Conservation (phyloP, 1,284 basidiomycete species). For the Heterobasidion annosum region DNA sequence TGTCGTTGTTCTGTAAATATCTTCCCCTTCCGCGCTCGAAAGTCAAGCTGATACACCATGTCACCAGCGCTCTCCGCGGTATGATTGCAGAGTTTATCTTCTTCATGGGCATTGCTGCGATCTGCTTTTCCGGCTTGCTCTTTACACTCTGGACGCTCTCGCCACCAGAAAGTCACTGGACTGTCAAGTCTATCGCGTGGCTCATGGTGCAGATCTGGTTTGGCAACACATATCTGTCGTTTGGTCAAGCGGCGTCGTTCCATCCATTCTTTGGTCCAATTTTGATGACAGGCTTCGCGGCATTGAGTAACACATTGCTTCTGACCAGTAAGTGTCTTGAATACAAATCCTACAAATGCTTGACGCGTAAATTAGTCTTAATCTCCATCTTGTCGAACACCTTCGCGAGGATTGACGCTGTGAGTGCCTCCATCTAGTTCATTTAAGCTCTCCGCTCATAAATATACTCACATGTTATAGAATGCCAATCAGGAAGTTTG, state of each 20-base stretch:
- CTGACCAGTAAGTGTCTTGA: constrained; percentile 55
- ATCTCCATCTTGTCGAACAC: constrained; percentile 85
- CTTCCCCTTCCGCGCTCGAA: not conserved
- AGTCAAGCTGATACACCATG: not conserved
- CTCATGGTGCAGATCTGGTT: constrained; percentile 81
- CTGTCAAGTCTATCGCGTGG: constrained; percentile 67
- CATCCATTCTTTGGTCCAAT: constrained; percentile 82
- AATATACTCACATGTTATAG: constrained; percentile 23
- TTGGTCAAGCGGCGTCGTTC: constrained; percentile 63
- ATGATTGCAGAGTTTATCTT: constrained; percentile 77
- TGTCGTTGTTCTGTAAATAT: constrained; percentile 67
- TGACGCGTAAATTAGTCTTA: constrained; percentile 44
- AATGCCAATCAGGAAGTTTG: constrained; percentile 77
- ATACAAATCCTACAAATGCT: not conserved
- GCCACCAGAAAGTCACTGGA: constrained; percentile 43
- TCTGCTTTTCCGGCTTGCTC: constrained; percentile 82
- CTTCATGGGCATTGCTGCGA: constrained; percentile 75
- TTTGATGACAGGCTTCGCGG: constrained; percentile 80
- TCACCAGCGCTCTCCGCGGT: constrained; percentile 43
- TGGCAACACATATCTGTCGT: constrained; percentile 70
- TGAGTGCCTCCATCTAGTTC: constrained; percentile 25
- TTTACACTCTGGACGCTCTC: constrained; percentile 46
- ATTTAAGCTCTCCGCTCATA: not conserved
- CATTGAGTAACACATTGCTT: constrained; percentile 70
- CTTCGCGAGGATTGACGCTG: constrained; percentile 71